Base-by-base conservation (phyloP, 164 flowering plant species). In the Litsea cubeba region DNA sequence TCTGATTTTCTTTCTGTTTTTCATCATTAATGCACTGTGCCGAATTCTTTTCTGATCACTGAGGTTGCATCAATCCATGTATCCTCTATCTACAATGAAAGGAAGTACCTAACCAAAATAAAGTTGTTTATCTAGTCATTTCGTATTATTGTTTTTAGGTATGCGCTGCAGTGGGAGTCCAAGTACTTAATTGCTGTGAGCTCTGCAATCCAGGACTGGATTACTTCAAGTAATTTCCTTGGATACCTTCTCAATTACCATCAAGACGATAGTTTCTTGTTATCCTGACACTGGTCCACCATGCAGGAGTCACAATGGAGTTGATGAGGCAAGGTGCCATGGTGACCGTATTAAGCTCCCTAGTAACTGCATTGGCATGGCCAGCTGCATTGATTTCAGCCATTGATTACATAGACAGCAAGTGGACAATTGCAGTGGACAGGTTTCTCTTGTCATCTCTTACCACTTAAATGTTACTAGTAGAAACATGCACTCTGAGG, bases 131-230 rank as follows among this genome's bases (percentile, higher is more conserved):
- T 54, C 20, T 3, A 54, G n/a, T 54, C 1, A 54, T 68, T 24
- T 68, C 25, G 22, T 40, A 7, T 50, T 12, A 35, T 40, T 68
- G 40, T 3, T 50, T 70, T 50, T 71, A 96, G 99, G 89, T 96
- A 94, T 83, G 95, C 79, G 12, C 83, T 96, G 74, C 90, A 90
- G 78, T 96, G 99, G 99, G 99, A 96, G 84, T 92, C 99, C 17
- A 86, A 91, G 87, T 81, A 94, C 85, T 83, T 96, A 81, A 87
- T 92, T 86, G 93, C 98, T 54, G 97, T 91, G 69, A 94, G 98
- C 92, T 91, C 97, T 76, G 97, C 97, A 64, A 94, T 96, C 76
- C 99, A 94, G 86, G 99, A 96, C 75, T 96, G 95, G 95, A 84
- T 96, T 70, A 90, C 97, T 75, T 92, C 97, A 88, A 91, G 99